Conservation (phyloP, 805 yeast genomes). For the Yamadazyma scolyti region DNA sequence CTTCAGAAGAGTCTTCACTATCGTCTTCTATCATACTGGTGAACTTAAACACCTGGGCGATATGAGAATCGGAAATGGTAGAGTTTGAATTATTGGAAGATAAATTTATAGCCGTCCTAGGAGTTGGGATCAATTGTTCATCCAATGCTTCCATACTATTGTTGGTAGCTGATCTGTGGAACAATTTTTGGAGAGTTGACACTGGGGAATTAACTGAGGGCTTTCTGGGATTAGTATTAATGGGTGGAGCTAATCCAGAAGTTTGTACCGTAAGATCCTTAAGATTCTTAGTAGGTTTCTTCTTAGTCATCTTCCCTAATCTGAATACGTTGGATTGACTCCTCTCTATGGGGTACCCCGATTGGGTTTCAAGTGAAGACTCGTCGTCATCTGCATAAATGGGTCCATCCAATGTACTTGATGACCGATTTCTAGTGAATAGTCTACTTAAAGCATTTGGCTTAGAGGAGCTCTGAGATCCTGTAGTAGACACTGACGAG, state of each 20-base stretch:
- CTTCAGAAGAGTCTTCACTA: slow-evolving; percentile 17
- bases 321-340: slow-evolving; percentile 11
- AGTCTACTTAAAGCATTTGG: slow-evolving; percentile 27
- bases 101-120: slow-evolving; percentile 22
- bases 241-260: slow-evolving; percentile 7
- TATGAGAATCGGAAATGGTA: slow-evolving; percentile 22
- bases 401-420: slow-evolving; percentile 11
- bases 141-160: slow-evolving; percentile 5
- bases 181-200: slow-evolving; percentile 29
- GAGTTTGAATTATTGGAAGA: slow-evolving; percentile 36
- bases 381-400: background rate
- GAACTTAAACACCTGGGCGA: slow-evolving; percentile 30
- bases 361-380: slow-evolving; percentile 4
- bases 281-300: slow-evolving; percentile 6
- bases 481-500: slow-evolving; percentile 19
- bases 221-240: slow-evolving; percentile 13
- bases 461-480: slow-evolving; percentile 19
- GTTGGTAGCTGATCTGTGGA: slow-evolving; percentile 22
- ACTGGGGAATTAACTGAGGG: slow-evolving; percentile 28
- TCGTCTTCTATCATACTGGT: slow-evolving; percentile 24
- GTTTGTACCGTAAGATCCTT: slow-evolving; percentile 31
- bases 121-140: slow-evolving; percentile 8
- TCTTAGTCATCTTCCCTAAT: slow-evolving; percentile 6
- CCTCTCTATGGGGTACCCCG: slow-evolving; percentile 10
- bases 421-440: slow-evolving; percentile 27